Conservation (phyloP, 306 rosid genomes). For the Acacia confusa region DNA sequence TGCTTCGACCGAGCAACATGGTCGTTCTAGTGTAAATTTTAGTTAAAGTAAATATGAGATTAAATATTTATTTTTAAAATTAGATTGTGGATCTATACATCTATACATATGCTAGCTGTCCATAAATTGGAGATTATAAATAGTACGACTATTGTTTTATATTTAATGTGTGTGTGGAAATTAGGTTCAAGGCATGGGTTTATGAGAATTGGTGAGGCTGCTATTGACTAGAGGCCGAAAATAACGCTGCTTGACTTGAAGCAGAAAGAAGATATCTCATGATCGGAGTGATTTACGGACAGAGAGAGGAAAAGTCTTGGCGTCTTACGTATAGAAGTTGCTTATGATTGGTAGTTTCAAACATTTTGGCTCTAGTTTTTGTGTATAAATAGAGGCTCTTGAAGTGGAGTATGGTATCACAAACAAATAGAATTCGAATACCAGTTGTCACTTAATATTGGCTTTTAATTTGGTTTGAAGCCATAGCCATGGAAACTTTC, state of each 20-base stretch:
- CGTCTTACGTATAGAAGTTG: not conserved
- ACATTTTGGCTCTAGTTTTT: not conserved
- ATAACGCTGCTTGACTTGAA: not conserved
- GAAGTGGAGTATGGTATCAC: not conserved
- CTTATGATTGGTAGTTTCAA: not conserved
- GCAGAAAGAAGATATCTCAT: not conserved
- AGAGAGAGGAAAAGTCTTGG: constrained; percentile 16
- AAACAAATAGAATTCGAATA: not conserved
- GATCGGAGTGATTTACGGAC: constrained; percentile 35
- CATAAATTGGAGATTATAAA: not conserved
- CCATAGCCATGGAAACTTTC: not conserved
- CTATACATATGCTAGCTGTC: too few species aligned
- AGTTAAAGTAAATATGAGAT: too few species aligned
- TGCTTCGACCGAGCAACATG: not conserved
- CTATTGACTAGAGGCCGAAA: not conserved
- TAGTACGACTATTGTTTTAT: not conserved
- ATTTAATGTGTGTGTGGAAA: not conserved
- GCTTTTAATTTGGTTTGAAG: not conserved
- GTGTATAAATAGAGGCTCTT: constrained; percentile 26
- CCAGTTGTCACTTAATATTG: not conserved
- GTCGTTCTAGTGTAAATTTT: too few species aligned
- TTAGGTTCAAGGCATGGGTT: not conserved
- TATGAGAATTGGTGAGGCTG: not conserved
- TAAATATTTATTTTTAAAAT: too few species aligned
- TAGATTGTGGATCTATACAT: not conserved